Evolutionary conservation across 1,284 basidiomycete species (phyloP), one percentile per base, ranked within the genome.

Genomic region (Cryptococcus deneoformans): DNA sequence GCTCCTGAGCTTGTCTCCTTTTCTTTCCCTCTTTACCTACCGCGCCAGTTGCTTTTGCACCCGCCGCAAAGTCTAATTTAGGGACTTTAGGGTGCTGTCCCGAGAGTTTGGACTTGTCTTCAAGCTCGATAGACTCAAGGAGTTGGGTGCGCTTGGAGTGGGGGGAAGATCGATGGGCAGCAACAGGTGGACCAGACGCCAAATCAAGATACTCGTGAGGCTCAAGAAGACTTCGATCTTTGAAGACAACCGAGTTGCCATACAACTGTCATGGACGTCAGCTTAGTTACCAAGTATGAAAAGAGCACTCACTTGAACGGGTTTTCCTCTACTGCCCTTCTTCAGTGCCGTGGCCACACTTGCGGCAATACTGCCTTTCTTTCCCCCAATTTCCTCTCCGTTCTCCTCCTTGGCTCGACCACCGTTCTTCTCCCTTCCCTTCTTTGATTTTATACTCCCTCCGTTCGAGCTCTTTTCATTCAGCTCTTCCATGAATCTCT

Each of bases 401-500:
- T 54, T 61, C 16, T 58, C 54, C 50, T 57, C 56, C 50, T 62
- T 66, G 6, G 52, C 34, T 47, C 57, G 60, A 1, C 35, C 52
- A 14, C 45, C 54, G 34, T 57, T 58, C 48, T 62, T 66, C 14
- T 54, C 60, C 56, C 62, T 67, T 43, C 63, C 56, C 47, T 66
- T 64, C 49, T 53, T 59, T 47, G 20, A 24, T 20, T 53, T 61
- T 36, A 48, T 38, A 10, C 42, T 59, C 38, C 42, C 56, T 9
- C 56, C 58, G 16, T 72, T 76, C 16, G 61, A 66, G 14, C 59
- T 59, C 36, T 64, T 46, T 48, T 69, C 66, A 20, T 77, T 72
- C 50, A 81, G 73, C n/a, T 79, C 74, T 66, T 82, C 80, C 54
- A 82, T 77, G 65, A 82, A 81, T 29, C 80, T 73, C 65, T 82